A percentile compares a stretch with the other conserved stretches of the same genome.
phyloP scores from a whole-genome alignment of 148 eudicot species.

The Nyssa sinensis region DNA sequence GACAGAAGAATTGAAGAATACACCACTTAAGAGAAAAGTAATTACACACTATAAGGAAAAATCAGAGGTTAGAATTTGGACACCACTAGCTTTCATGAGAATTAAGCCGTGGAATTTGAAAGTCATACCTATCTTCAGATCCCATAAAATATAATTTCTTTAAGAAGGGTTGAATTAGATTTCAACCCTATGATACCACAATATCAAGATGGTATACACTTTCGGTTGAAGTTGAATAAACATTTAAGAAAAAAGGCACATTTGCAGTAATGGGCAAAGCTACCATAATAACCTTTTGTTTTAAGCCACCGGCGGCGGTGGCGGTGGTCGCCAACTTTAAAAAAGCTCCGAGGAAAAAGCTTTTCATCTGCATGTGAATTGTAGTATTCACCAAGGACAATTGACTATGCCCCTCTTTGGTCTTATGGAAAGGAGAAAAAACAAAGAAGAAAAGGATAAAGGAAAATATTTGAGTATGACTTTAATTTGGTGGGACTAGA shows the following conservation, averaged over 20 bases:
- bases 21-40: no score
- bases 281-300: no score
- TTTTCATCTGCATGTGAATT: slow-evolving; percentile 6
- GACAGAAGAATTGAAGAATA: not conserved
- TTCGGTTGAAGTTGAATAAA: no score
- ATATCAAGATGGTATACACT: no score
- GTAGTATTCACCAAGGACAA: no score
- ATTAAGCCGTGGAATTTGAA: no score
- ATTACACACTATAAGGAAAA: not conserved
- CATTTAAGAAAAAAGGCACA: no score
- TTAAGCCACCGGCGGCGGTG: not conserved
- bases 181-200: no score
- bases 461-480: not conserved
- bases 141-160: no score
- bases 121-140: not conserved
- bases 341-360: no score
- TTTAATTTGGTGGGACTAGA: slow-evolving; percentile 1
- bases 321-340: slow-evolving; percentile 6
- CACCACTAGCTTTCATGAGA: not conserved
- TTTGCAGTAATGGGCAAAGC: not conserved
- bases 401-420: not conserved
- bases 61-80: not conserved
- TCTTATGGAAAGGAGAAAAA: not conserved
- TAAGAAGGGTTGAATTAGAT: no score
- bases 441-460: not conserved